Conservation (phyloP, 352 stramenopile species). For the Thalassiosira mediterranea region DNA sequence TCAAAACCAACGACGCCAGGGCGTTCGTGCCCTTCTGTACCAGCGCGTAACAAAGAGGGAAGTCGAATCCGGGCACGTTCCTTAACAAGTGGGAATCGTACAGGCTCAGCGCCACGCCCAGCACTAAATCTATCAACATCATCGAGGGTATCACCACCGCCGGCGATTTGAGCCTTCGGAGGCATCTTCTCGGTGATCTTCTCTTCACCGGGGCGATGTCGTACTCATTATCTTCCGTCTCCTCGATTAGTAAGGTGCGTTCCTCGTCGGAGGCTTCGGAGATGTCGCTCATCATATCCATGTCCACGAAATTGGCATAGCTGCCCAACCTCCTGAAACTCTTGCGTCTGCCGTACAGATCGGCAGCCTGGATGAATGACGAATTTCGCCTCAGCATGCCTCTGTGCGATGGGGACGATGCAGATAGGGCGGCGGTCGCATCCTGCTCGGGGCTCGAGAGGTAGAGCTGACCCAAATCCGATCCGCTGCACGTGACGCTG, state of each 20-base stretch:
- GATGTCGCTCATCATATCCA: conserved; percentile 21
- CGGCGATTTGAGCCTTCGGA: background rate
- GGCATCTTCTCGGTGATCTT: background rate
- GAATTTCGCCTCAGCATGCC: background rate
- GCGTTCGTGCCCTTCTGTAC: conserved; percentile 45
- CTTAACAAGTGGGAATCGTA: conserved; percentile 41
- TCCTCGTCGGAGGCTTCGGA: conserved; percentile 1
- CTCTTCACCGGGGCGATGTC: background rate
- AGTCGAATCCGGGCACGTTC: conserved; percentile 42
- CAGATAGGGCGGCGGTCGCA: background rate
- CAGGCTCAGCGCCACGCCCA: conserved; percentile 31
- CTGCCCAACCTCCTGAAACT: conserved; percentile 5
- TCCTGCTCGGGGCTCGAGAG: conserved; percentile 35
- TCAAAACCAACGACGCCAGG: conserved; percentile 29
- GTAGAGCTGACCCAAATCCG: conserved; percentile 43
- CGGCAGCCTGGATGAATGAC: conserved; percentile 20
- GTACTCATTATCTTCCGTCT: conserved; percentile 15
- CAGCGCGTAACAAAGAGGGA: conserved; percentile 37
- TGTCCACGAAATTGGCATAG: conserved; percentile 34
- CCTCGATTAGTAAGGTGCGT: conserved; percentile 26
- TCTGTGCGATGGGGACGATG: background rate
- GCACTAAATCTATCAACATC: conserved; percentile 31
- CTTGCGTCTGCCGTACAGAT: conserved; percentile 17
- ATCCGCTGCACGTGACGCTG: conserved; percentile 28
- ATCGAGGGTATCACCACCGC: conserved; percentile 9